Percentiles rank a stretch among this genome's conserved stretches.
phyloP scores from a whole-genome alignment of 106 monocot species.

The Phalaenopsis equestris region DNA sequence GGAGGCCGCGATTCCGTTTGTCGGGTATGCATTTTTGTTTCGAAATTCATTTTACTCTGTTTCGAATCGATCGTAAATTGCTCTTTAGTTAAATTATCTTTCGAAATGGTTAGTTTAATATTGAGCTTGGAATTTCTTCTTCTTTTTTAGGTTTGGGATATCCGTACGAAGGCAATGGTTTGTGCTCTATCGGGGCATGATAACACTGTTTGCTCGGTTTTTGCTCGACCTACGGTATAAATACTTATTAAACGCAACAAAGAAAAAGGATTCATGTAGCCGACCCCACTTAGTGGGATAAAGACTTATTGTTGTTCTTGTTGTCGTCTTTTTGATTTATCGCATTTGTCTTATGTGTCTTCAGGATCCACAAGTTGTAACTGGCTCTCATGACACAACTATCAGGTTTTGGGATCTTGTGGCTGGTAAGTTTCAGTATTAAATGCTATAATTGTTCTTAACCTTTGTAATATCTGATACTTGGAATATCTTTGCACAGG shows the following conservation, averaged over 20 bases:
- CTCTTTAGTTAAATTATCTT: conserved; percentile 3
- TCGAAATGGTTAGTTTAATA: background rate
- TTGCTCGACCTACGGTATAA: conserved; percentile 87
- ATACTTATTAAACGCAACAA: background rate
- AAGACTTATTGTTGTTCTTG: too few relatives aligned
- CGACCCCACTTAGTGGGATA: too few relatives aligned
- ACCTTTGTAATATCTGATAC: background rate
- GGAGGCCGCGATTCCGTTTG: conserved; percentile 99
- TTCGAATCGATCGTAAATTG: background rate
- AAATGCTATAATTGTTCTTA: background rate
- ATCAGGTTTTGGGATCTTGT: conserved; percentile 98
- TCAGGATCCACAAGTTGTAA: conserved; percentile 99
- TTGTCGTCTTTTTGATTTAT: background rate
- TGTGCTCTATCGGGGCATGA: conserved; percentile 97
- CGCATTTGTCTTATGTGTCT: conserved; percentile 7
- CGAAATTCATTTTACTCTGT: background rate
- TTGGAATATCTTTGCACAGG: conserved; percentile 35
- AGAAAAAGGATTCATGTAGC: too few relatives aligned
- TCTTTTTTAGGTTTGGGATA: conserved; percentile 84
- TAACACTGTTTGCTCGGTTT: conserved; percentile 97
- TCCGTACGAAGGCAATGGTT: conserved; percentile 91
- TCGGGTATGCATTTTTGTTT: conserved; percentile 45
- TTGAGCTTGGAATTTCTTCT: background rate
- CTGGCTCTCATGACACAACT: conserved; percentile 96
- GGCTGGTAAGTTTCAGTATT: conserved; percentile 53